phyloP scores from a whole-genome alignment of 371 early-diverging fungal genomes.

The Saksenaea vasiformis region DNA sequence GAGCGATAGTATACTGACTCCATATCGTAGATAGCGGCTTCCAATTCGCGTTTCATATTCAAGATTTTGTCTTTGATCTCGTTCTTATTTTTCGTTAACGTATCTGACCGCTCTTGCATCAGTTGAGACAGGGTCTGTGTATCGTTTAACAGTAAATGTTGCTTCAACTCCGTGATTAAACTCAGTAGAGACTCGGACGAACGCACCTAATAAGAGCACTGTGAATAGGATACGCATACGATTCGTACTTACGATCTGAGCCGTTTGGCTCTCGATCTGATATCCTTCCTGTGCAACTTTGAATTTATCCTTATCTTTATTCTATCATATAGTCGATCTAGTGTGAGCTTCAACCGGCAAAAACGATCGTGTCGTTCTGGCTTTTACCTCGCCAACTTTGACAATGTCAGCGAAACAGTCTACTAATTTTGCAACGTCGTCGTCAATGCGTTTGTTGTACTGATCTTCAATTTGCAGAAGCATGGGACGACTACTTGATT shows the following conservation, averaged over 20 bases:
- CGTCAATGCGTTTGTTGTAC: constrained; percentile 65
- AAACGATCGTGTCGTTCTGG: neutral
- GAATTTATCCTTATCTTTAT: constrained; percentile 68
- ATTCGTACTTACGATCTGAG: constrained; percentile 64
- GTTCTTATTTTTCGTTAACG: constrained; percentile 26
- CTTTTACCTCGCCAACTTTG: constrained; percentile 59
- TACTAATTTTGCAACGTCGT: constrained; percentile 58
- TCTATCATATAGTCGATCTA: constrained; percentile 14
- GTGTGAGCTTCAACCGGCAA: neutral
- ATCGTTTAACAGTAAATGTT: constrained; percentile 68
- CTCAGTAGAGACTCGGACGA: constrained; percentile 67
- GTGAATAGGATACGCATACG: neutral
- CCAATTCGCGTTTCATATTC: constrained; percentile 33
- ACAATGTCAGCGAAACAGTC: constrained; percentile 68
- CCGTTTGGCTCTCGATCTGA: constrained; percentile 68
- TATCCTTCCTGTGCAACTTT: constrained; percentile 75
- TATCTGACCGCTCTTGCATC: constrained; percentile 29
- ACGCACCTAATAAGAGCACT: constrained; percentile 41
- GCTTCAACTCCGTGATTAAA: constrained; percentile 69
- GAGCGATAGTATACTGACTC: constrained; percentile 48
- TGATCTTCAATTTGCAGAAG: constrained; percentile 57
- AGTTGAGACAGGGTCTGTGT: constrained; percentile 62
- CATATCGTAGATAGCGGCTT: constrained; percentile 42
- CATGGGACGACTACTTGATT: constrained; percentile 16
- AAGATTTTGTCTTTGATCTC: constrained; percentile 36